Conservation (phyloP, 352 stramenopile species). For the Globisporangium rhizosaccharum region DNA sequence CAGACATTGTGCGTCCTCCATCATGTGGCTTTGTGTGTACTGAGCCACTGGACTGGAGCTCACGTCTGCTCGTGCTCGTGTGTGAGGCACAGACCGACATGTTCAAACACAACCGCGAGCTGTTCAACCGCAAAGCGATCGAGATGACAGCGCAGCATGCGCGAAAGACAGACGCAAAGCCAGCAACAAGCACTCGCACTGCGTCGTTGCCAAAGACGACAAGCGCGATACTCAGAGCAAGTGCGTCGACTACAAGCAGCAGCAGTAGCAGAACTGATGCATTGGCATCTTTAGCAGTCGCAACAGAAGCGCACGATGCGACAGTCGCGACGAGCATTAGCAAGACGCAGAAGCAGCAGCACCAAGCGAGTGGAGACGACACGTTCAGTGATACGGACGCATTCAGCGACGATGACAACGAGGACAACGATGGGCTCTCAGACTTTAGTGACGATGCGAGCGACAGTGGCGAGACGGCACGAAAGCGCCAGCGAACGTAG, state of each 20-base stretch:
- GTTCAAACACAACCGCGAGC: conserved; percentile 72
- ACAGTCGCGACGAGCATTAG: not conserved
- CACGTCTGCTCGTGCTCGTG: not conserved
- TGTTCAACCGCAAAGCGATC: conserved; percentile 60
- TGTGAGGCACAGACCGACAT: conserved; percentile 44
- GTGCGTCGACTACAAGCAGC: not conserved
- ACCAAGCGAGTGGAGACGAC: not conserved
- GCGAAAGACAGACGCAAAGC: conserved; percentile 9
- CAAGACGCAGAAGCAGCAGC: not conserved
- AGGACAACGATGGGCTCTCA: conserved; percentile 7
- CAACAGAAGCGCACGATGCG: not conserved
- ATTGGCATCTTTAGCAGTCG: not conserved
- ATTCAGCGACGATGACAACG: not conserved
- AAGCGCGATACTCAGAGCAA: not conserved
- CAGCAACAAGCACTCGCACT: not conserved
- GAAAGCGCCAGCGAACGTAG: conserved; percentile 4
- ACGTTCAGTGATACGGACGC: not conserved
- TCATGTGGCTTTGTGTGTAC: not conserved
- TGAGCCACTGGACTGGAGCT: not conserved
- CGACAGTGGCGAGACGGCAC: not conserved
- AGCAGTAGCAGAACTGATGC: not conserved
- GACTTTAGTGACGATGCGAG: conserved; percentile 13
- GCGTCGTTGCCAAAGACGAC: not conserved
- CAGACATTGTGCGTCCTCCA: conserved; percentile 60
- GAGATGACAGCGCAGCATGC: conserved; percentile 61